Evolutionary conservation across 495 filamentous ascomycete genomes (phyloP), one percentile per base, ranked within the genome.

Genomic region (Penicillium diatomitis): DNA sequence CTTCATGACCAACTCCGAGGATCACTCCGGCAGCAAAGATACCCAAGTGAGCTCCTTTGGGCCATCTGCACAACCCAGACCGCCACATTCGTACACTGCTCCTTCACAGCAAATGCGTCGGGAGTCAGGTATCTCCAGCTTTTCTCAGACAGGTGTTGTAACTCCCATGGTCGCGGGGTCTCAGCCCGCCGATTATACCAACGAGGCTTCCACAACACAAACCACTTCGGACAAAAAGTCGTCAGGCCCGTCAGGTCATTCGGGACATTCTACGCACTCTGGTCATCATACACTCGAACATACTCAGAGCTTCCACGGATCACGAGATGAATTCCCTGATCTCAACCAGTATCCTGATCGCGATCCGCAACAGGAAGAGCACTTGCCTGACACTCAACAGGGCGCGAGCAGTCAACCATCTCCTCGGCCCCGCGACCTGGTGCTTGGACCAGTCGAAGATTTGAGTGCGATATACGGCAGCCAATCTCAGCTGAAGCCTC

Each of bases 211-310:
- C 6, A 92, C 88, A 0, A 83, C 80, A 11, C 77, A 76, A 47
- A 89, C 87, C n/a, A 86, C 85, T 37, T 88, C 85, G 4, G 80
- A 85, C 35, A 82, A 87, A 54, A 89, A 87, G 55, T 85, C 82
- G 5, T 72, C 72, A 0, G 66, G 68, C 35, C 70, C 74, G 35
- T 71, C 65, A 2, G 73, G 65, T 0, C 56, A 64, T 8, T 69
- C 38, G 1, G 36, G 64, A 43, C 63, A 78, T 51, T 20, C 20
- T 20, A 20, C 20, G 0, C 20, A 20, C 20, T 20, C 20, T 20
- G 20, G 20, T 20, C 20, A 20, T 20, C 20, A 20, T 20, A 20
- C 20, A 20, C 20, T 20, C 2, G 73, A 75, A 57, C 80, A 81
- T 54, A 85, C 83, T 1, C 85, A 89, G 42, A 71, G 71, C 39